Base-by-base conservation (phyloP, 2,329 filamentous ascomycete species). In the Annulohypoxylon truncatum region DNA sequence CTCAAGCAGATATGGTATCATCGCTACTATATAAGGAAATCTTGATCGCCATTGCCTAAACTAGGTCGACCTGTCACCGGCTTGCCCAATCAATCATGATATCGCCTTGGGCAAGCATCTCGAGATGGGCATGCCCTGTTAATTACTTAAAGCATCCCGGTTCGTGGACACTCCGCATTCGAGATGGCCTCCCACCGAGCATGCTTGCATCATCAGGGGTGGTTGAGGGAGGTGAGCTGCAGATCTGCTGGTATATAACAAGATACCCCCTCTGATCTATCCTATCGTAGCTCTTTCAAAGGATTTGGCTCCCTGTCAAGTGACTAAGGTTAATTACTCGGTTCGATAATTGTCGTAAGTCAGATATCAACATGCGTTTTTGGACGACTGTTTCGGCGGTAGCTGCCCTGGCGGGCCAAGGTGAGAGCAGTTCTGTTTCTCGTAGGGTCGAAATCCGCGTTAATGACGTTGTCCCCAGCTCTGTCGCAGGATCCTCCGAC, bases 131-230 rank as follows among this genome's bases (percentile, higher is more conserved):
- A 54, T 57, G 31, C 50, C 13, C 51, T 63, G n/a, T 70, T 63
- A 66, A 67, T 67, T 65, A 56, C 53, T 64, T 46, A 31, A 55
- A 44, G 57, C 61, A 51, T 56, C 57, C 61, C 58, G 48, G 64
- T 65, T 61, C 50, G 51, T 67, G 61, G 61, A 62, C 61, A 63
- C 67, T 69, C 67, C 67, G 67, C 64, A 63, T 65, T 60, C 47
- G 40, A 58, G 40, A 67, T 63, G 51, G 61, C 38, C 58, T 61
- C 31, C 47, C 50, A 61, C 47, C 38, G 50, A 61, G 44, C 38
- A 38, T 62, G 48, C 29, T 63, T 65, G 61, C 40, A 60, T 64
- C 60, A 64, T 62, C 4, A 50, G 47, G n/a, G 31, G 61, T 62
- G 44, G 31, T 24, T 47, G 5, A 44, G 12, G 48, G 42, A 52